phyloP scores from a whole-genome alignment of 495 filamentous ascomycete genomes.

The Xylaria cubensis region DNA sequence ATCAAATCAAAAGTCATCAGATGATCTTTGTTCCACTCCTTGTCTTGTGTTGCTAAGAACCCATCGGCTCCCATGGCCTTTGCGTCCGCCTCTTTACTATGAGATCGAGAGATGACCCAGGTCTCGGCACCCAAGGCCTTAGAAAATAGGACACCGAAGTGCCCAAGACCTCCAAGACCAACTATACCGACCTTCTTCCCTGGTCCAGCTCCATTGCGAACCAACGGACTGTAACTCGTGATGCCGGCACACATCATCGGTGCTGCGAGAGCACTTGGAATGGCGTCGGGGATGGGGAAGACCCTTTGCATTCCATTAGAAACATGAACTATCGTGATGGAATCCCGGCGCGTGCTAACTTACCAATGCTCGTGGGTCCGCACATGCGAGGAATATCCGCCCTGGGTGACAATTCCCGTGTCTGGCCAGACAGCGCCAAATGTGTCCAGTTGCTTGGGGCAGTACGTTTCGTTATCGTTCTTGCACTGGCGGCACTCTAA shows the following conservation, averaged over 20 bases:
- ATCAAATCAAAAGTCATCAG: constrained; percentile 66
- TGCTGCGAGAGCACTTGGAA: constrained; percentile 70
- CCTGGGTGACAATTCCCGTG: constrained; percentile 58
- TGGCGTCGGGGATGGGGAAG: constrained; percentile 80
- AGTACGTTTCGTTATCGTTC: constrained; percentile 65
- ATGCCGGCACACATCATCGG: constrained; percentile 92
- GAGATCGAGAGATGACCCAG: constrained; percentile 72
- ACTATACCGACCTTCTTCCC: constrained; percentile 86
- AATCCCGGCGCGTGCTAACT: constrained; percentile 2
- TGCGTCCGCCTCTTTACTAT: constrained; percentile 74
- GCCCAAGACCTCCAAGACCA: constrained; percentile 72
- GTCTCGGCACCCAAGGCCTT: constrained; percentile 74
- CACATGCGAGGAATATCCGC: constrained; percentile 62
- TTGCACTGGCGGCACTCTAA: constrained; percentile 64
- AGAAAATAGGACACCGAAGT: constrained; percentile 74
- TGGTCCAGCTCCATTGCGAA: constrained; percentile 73
- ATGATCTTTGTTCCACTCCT: constrained; percentile 67
- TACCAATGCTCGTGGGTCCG: constrained; percentile 63
- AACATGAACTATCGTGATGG: not conserved
- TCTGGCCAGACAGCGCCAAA: constrained; percentile 63
- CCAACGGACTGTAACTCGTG: constrained; percentile 79
- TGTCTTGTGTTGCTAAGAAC: constrained; percentile 70
- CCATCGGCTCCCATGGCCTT: constrained; percentile 73
- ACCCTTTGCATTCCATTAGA: constrained; percentile 44
- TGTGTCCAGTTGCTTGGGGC: constrained; percentile 61